Base-by-base conservation (phyloP, 2,329 filamentous ascomycete genomes). In the Talaromyces sp. region DNA sequence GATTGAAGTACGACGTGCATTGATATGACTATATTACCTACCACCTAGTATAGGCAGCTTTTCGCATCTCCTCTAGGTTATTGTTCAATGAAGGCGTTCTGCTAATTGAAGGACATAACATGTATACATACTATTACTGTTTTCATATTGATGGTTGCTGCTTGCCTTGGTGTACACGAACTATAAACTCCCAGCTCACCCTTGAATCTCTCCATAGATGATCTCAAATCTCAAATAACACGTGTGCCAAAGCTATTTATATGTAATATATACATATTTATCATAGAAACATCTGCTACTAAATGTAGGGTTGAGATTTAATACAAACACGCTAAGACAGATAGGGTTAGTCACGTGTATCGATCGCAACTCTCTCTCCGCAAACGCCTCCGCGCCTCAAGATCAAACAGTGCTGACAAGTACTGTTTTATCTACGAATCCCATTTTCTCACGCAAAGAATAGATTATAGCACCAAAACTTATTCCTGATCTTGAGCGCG, bases 41-140 rank as follows among this genome's bases (percentile, higher is more conserved):
- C 29, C n/a, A 10, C 2, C 11, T 36, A 22, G n/a, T 15, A 38
- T 25, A 56, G 2, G 29, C 10, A 19, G 8, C n/a, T 22, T 10
- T 36, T 25, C 5, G 8, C n/a, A n/a, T 15, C 8, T 36, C 17
- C n/a, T 36, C 53, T 25, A 36, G 11, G 0, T 22, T 38, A 13
- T 54, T 8, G n/a, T 56, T 56, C 22, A 13, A 38, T 15, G 11
- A 25, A 27, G 25, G 36, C 43, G 45, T 38, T 40, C 38, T 5
- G 38, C 38, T 34, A 13, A 1, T 31, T 25, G 38, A 19, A 47
- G 10, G 40, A 40, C 22, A 38, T 36, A 19, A 63, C 40, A 25
- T 63, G 61, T 63, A 63, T 49, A 63, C 61, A 58, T 63, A 63
- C 38, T 49, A 34, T 17, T 63, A 56, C 53, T 56, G 61, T 56